Conservation (phyloP, 2,329 filamentous ascomycete species). For the Purpureocillium takamizusanense region DNA sequence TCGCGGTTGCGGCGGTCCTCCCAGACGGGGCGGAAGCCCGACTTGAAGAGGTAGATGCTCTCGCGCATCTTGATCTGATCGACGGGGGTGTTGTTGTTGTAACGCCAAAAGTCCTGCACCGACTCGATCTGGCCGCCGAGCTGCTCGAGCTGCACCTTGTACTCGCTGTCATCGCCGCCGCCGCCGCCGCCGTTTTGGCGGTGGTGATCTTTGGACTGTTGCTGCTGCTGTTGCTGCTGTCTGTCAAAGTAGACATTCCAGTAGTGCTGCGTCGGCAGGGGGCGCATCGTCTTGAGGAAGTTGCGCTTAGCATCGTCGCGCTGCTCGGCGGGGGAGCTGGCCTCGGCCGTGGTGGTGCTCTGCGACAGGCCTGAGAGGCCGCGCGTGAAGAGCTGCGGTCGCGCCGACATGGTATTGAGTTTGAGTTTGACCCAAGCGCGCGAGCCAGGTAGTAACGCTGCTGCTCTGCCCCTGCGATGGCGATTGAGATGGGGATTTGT, state of each 20-base stretch:
- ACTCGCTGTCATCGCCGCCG: conserved; percentile 30
- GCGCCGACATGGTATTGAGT: conserved; percentile 41
- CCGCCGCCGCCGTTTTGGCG: too few relatives aligned
- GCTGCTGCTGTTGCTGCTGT: conserved; percentile 5
- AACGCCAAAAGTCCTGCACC: conserved; percentile 77
- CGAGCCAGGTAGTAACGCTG: too few relatives aligned
- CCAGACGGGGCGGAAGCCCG: conserved; percentile 69
- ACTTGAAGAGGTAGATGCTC: conserved; percentile 71
- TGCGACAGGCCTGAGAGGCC: conserved; percentile 55
- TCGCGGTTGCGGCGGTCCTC: conserved; percentile 79
- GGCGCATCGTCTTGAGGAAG: conserved; percentile 64
- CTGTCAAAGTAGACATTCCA: conserved; percentile 65
- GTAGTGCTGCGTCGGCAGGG: conserved; percentile 70
- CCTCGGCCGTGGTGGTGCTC: conserved; percentile 35
- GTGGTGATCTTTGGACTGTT: conserved; percentile 34
- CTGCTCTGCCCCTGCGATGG: too few relatives aligned
- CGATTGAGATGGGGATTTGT: too few relatives aligned
- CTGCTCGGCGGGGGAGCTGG: conserved; percentile 61
- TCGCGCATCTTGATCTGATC: conserved; percentile 68
- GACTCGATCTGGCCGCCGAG: conserved; percentile 62
- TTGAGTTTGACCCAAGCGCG: too few relatives aligned
- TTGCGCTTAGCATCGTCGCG: conserved; percentile 77
- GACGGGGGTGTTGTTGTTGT: conserved; percentile 74
- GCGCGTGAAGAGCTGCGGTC: conserved; percentile 51
- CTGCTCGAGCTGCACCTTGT: conserved; percentile 50